Conservation (phyloP, 495 filamentous ascomycete species). For the Talaromyces nanjingensis region DNA sequence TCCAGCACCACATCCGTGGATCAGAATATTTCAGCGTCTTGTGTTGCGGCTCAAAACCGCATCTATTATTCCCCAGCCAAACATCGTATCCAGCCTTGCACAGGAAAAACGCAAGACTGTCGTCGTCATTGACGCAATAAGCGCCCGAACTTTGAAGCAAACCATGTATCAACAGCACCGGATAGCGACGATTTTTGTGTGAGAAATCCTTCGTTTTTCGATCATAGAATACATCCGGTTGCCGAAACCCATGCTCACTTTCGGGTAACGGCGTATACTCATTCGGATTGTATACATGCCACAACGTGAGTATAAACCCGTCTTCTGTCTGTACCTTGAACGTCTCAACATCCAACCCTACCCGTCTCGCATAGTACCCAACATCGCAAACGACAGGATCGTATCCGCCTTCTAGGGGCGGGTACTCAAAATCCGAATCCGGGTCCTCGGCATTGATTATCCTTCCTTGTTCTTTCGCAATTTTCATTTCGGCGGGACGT, state of each 20-base stretch:
- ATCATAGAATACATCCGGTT: slow-evolving; percentile 26
- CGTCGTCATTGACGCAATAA: slow-evolving; percentile 86
- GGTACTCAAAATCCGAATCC: slow-evolving; percentile 44
- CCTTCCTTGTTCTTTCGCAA: background rate
- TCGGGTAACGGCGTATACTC: slow-evolving; percentile 51
- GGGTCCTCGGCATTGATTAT: slow-evolving; percentile 12
- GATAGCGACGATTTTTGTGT: slow-evolving; percentile 59
- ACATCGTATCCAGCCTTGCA: slow-evolving; percentile 94
- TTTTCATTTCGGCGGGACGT: slow-evolving; percentile 8
- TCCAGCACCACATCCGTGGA: slow-evolving; percentile 97
- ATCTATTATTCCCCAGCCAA: slow-evolving; percentile 94
- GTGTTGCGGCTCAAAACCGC: slow-evolving; percentile 76
- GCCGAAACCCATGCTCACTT: slow-evolving; percentile 25
- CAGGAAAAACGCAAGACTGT: slow-evolving; percentile 84
- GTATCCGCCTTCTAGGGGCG: slow-evolving; percentile 69
- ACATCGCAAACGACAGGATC: slow-evolving; percentile 76
- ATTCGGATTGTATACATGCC: slow-evolving; percentile 83
- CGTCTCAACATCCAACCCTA: slow-evolving; percentile 80
- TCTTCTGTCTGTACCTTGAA: slow-evolving; percentile 90
- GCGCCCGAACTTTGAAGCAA: slow-evolving; percentile 82
- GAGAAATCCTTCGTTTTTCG: slow-evolving; percentile 9
- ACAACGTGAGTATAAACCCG: slow-evolving; percentile 82
- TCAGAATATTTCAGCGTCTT: slow-evolving; percentile 61
- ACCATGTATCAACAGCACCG: slow-evolving; percentile 83
- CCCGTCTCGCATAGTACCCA: slow-evolving; percentile 79